Evolutionary conservation across 2,329 filamentous ascomycete genomes (phyloP).

Genomic region (Erysiphe pulchra): DNA sequence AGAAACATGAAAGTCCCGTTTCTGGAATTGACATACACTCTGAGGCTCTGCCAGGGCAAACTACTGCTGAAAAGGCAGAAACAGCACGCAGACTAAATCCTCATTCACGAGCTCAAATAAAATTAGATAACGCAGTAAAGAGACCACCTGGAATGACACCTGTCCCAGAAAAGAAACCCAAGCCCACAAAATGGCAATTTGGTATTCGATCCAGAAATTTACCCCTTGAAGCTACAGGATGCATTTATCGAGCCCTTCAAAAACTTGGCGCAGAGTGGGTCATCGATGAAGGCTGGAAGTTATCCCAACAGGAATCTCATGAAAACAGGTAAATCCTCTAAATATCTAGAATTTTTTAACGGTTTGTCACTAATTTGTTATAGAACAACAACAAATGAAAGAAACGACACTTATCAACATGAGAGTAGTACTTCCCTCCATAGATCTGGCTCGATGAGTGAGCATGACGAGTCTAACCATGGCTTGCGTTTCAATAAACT

Average conservation of each 20-base stretch:
- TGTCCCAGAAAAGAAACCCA: constrained; percentile 42
- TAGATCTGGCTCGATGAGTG: constrained; percentile 15
- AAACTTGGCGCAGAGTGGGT: constrained; percentile 83
- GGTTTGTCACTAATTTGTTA: constrained; percentile 1
- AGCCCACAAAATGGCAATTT: constrained; percentile 88
- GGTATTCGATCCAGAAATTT: constrained; percentile 86
- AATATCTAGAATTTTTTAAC: background rate
- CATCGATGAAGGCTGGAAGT: constrained; percentile 27
- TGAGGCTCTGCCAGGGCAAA: constrained; percentile 18
- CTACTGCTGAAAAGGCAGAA: constrained; percentile 55
- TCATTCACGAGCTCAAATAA: constrained; percentile 47
- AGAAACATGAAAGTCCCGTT: constrained; percentile 17
- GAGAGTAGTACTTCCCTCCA: constrained; percentile 15
- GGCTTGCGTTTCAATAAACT: constrained; percentile 12
- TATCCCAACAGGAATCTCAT: constrained; percentile 11
- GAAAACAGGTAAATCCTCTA: constrained; percentile 12
- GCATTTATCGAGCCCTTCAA: constrained; percentile 75
- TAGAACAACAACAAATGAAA: constrained; percentile 13
- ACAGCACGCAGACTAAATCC: constrained; percentile 62
- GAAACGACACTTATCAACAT: constrained; percentile 1
- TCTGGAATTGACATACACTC: constrained; percentile 17
- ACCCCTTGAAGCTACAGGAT: constrained; percentile 79
- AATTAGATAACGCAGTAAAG: constrained; percentile 35
- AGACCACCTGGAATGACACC: constrained; percentile 37
- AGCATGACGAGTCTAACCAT: constrained; percentile 8